Base-by-base conservation (phyloP, 371 early-diverging fungal species). In the Mucor saturninus region DNA sequence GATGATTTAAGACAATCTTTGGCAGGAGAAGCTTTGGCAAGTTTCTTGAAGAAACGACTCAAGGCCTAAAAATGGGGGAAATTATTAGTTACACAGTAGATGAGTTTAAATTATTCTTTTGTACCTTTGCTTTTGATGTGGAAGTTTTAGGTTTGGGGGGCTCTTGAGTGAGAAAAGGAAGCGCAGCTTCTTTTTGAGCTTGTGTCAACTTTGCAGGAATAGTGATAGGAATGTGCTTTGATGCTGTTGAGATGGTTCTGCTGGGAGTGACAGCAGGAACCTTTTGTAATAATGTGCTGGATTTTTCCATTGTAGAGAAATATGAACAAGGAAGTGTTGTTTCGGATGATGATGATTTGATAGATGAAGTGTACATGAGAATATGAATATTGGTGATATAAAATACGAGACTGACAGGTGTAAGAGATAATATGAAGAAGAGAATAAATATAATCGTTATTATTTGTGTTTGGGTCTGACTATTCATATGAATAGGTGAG, bases 71-170 rank as follows among this genome's bases (percentile, higher is more conserved):
- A 21, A 62, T 21, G 21, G 4, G 15, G 14, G 26, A 50, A 15
- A 30, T 31, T 32, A 51, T 43, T 11, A 56, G 42, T 56, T 14
- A 59, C 40, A 38, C 15, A 13, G 40, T 4, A 26, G 3, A 37
- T n/a, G n/a, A 7, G 21, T 32, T 11, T n/a, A 3, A 9, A 50
- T 30, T 10, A 21, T 50, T 29, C 26, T 40, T 38, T 40, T 43
- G 40, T 64, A 64, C 64, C 64, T 64, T 64, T 43, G 58, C 37
- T 38, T 64, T 64, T 32, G 58, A 64, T 30, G 50, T 38, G 11
- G 40, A 2, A 38, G 59, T 37, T 38, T 58, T 58, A 28, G 57
- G n/a, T 58, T 58, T 48, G 30, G 38, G 11, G 40, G 50, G 59
- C 35, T 51, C 51, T 11, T 53, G 43, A 26, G n/a, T 35, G 11